Evolutionary conservation across 768 basidiomycete genomes (phyloP), one percentile per base, ranked within the genome.

Genomic region (Asterophora lycoperdoides): DNA sequence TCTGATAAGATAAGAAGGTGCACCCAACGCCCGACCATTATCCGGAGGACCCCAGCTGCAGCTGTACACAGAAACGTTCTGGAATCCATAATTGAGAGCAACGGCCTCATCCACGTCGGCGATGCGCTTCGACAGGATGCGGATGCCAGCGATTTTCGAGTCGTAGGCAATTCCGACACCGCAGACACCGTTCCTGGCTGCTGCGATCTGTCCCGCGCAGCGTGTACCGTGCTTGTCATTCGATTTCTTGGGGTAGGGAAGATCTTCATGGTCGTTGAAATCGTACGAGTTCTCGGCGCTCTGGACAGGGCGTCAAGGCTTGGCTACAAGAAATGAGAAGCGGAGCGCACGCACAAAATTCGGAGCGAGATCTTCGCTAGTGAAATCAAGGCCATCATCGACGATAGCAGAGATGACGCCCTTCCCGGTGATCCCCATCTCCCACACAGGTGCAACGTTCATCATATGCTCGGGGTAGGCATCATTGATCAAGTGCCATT

Each of bases 31-130:
- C 58, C 74, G 74, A 8, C 95, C 95, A 57, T 95, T 89, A 65
- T 99, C 95, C 0, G 93, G 89, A 8, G 96, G 96, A 6, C 96
- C 96, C 96, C 96, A 99, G 45, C 89, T 92, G 67, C 96, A 98
- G 54, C 89, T 92, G 69, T 89, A 98, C 57, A 93, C 89, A 23
- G 86, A 89, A 35, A 87, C 89, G 54, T 89, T 84, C 58, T 96
- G 86, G 65, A 81, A 98, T 14, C 86, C 92, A 63, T 86, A 94
- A 67, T 99, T 99, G 48, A 99, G 80, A 11, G 94, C 84, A 3
- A 89, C 82, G 1, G 95, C 93, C 69, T 99, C 96, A 65, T 99
- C 96, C 26, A 86, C 81, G 66, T 99, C 96, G 1, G 89, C 84
- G 55, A 99, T 96, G 15, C 89, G 84, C 1, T 87, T 92, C 1